Evolutionary conservation across 225 moss, liverwort and hornwort genomes (phyloP), one percentile per base, ranked within the genome.

Genomic region (Straminergon stramineum): DNA sequence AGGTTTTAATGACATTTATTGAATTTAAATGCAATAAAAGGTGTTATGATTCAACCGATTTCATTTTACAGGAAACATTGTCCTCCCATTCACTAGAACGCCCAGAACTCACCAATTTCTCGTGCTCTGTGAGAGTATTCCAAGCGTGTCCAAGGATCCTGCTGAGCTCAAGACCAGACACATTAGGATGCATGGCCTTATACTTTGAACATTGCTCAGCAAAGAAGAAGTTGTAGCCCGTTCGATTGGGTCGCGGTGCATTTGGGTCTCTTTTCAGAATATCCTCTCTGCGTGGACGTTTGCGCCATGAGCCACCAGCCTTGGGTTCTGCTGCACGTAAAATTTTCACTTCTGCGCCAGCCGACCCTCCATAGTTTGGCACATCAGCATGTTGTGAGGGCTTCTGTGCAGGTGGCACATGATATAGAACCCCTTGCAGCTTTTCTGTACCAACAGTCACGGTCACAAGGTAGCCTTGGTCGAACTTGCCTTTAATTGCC

Each of bases 171-270:
- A 90, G 86, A 28, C 90, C 90, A n/a, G 86, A 95, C 67, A 96
- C 96, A 28, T 94, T 93, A 65, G 96, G 94, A 92, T 96, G 91
- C 83, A 96, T 82, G 45, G 84, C 87, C 92, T 95, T 97, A 55
- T 93, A 92, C 41, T 95, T 92, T 26, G 93, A 91, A 51, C 95
- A 91, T 79, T 97, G 93, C 91, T 96, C 97, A 71, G 97, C 97
- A 73, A 96, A 98, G 90, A 98, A 97, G 92, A 98, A 97, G 86
- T 97, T 98, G 92, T 98, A 98, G 31, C 98, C 97, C 80, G 98
- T 97, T 77, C 97, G 92, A 79, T 97, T 98, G 41, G 98, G 95
- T 48, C 98, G 94, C 60, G 97, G 98, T 28, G 98, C 97, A 92
- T 97, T 96, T 17, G 97, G 98, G 85, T 98, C 98, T 93, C 95